Evolutionary conservation across 148 eudicot genomes (phyloP).

Genomic region (Nepenthes gracilis): DNA sequence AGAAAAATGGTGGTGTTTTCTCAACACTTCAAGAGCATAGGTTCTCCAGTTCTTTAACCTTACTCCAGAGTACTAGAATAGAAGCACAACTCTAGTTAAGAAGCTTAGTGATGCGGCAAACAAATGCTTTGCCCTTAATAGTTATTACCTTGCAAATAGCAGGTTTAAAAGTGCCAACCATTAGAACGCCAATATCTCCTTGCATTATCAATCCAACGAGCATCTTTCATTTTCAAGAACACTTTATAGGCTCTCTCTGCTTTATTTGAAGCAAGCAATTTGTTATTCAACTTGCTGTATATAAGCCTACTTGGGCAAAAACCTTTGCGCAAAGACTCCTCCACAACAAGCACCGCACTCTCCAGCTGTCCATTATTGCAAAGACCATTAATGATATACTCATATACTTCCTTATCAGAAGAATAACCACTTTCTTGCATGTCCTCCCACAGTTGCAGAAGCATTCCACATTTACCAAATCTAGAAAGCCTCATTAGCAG

Average conservation of each 20-base stretch:
- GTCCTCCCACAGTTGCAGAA: conserved; percentile 70
- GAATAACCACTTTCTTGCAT: conserved; percentile 69
- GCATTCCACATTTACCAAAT: conserved; percentile 88
- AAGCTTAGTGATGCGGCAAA: too few relatives aligned
- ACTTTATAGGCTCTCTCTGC: conserved; percentile 65
- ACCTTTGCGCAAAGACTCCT: conserved; percentile 60
- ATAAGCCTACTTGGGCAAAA: conserved; percentile 76
- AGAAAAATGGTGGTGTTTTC: too few relatives aligned
- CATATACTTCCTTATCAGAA: conserved; percentile 71
- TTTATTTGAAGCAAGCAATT: conserved; percentile 53
- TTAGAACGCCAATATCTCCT: conserved; percentile 63
- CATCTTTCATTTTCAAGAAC: conserved; percentile 50
- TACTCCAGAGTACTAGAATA: too few relatives aligned
- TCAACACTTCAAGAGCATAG: too few relatives aligned
- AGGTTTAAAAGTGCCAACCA: conserved; percentile 76
- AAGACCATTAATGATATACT: conserved; percentile 65
- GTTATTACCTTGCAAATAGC: too few relatives aligned
- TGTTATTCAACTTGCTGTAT: conserved; percentile 62
- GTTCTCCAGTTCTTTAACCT: too few relatives aligned
- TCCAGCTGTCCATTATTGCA: conserved; percentile 88
- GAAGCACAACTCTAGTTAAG: too few relatives aligned
- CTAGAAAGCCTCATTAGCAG: conserved; percentile 75
- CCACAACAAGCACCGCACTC: conserved; percentile 68
- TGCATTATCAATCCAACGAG: conserved; percentile 62
- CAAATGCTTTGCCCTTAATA: too few relatives aligned